phyloP scores from a whole-genome alignment of 1,284 basidiomycete species.

The Ganoderma meredithae region DNA sequence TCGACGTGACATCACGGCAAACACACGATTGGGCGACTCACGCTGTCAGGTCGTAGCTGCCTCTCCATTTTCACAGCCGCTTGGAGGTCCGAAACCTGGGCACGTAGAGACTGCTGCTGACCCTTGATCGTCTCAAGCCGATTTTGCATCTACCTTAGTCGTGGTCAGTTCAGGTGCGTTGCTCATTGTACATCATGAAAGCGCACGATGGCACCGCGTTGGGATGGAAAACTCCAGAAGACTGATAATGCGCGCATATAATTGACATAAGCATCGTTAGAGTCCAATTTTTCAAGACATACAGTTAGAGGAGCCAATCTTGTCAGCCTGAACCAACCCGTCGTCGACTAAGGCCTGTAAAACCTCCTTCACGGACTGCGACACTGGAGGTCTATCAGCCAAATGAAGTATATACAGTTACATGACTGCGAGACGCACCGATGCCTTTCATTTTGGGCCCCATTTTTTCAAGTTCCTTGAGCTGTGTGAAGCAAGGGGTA shows the following conservation, averaged over 20 bases:
- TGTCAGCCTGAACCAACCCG: conserved; percentile 82
- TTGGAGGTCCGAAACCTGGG: conserved; percentile 50
- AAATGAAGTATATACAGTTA: background rate
- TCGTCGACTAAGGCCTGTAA: conserved; percentile 86
- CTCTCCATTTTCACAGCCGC: conserved; percentile 57
- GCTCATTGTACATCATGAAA: background rate
- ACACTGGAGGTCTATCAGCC: conserved; percentile 55
- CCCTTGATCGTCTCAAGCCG: conserved; percentile 64
- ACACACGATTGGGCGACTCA: conserved; percentile 43
- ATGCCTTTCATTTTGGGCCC: conserved; percentile 88
- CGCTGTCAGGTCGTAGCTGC: conserved; percentile 68
- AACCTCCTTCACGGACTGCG: conserved; percentile 89
- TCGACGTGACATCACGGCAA: background rate
- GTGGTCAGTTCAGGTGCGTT: background rate
- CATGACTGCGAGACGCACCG: conserved; percentile 51
- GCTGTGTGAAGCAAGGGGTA: conserved; percentile 46
- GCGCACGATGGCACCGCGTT: conserved; percentile 78
- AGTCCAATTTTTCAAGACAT: conserved; percentile 35
- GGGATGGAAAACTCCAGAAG: conserved; percentile 93
- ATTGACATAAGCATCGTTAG: conserved; percentile 8
- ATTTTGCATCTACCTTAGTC: conserved; percentile 58
- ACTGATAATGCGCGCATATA: conserved; percentile 60
- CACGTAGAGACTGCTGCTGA: conserved; percentile 51
- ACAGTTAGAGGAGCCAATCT: conserved; percentile 94
- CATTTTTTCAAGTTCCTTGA: conserved; percentile 90